These are phyloP conservation scores for Alternaria conjuncta DNA, from an alignment of 2,329 filamentous ascomycete species.

Conservation along the genomic window DNA sequence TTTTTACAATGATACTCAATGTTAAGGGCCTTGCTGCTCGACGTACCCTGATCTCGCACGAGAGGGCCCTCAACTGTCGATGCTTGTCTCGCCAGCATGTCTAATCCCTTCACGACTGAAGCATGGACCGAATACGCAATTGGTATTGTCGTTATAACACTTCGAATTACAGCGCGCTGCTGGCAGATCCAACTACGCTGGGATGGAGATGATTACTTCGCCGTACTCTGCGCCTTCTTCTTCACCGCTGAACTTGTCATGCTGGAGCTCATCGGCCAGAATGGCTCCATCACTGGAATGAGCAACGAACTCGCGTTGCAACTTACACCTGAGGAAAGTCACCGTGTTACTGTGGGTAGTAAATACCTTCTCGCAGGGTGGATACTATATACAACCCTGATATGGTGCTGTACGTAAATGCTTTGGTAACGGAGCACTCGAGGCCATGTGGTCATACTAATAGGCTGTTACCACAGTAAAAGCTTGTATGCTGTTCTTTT, in stretches of 20 bases:
- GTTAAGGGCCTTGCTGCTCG: background rate
- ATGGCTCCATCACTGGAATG: slow-evolving; percentile 15
- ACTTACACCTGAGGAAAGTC: slow-evolving; percentile 8
- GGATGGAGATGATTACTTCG: slow-evolving; percentile 20
- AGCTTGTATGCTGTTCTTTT: slow-evolving; percentile 19
- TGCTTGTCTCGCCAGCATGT: background rate
- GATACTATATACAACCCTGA: slow-evolving; percentile 14
- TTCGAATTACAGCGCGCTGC: slow-evolving; percentile 10
- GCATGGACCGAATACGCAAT: slow-evolving; percentile 18
- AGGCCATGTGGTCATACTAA: background rate
- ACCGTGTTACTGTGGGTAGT: slow-evolving; percentile 10
- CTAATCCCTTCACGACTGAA: slow-evolving; percentile 10
- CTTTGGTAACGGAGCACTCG: background rate
- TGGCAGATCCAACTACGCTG: slow-evolving; percentile 7
- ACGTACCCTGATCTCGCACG: background rate
- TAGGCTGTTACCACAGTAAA: slow-evolving; percentile 5
- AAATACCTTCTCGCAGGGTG: slow-evolving; percentile 15
- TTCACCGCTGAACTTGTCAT: slow-evolving; percentile 14
- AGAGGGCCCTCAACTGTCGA: background rate
- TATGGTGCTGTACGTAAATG: slow-evolving; percentile 17
- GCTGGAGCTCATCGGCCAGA: slow-evolving; percentile 14
- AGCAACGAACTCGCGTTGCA: slow-evolving; percentile 9
- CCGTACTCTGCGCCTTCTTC: slow-evolving; percentile 8
- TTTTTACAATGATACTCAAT: background rate
- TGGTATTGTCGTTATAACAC: slow-evolving; percentile 10